Percentiles rank a stretch among this genome's conserved stretches.
Conservation (phyloP, 2,329 filamentous ascomycete genomes). For the Zalaria obscura region DNA sequence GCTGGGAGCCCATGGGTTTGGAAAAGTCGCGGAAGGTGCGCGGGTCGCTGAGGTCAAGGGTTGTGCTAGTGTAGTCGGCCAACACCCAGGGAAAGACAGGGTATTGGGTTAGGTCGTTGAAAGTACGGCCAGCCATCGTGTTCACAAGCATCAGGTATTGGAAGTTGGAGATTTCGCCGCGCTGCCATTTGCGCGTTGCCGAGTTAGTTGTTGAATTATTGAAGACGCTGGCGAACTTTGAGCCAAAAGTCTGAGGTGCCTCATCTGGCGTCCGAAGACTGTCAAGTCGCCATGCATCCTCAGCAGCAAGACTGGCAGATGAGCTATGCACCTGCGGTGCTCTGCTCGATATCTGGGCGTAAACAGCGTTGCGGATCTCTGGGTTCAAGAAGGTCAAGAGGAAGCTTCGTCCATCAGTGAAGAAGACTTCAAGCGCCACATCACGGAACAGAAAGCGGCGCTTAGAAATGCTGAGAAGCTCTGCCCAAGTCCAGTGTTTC, state of each 20-base stretch:
- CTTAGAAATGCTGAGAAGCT: constrained; percentile 92
- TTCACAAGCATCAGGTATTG: constrained; percentile 98
- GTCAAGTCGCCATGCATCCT: constrained; percentile 87
- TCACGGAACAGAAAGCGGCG: constrained; percentile 89
- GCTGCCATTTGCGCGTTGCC: constrained; percentile 77
- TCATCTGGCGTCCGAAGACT: constrained; percentile 57
- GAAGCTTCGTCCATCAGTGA: constrained; percentile 91
- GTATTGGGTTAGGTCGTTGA: constrained; percentile 96
- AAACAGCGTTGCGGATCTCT: constrained; percentile 63
- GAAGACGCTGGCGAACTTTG: constrained; percentile 86
- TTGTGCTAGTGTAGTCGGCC: constrained; percentile 88
- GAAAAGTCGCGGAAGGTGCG: constrained; percentile 79
- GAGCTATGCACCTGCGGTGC: constrained; percentile 54
- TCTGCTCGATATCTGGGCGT: constrained; percentile 58
- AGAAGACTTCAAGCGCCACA: constrained; percentile 94
- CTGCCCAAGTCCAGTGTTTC: constrained; percentile 83
- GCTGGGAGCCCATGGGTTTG: constrained; percentile 94
- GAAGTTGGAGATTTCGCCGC: constrained; percentile 94
- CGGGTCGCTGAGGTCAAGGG: constrained; percentile 74
- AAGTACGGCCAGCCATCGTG: constrained; percentile 89
- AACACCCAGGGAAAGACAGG: constrained; percentile 96
- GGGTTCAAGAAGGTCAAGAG: constrained; percentile 72
- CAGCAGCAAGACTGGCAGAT: constrained; percentile 51
- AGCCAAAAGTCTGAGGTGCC: constrained; percentile 55
- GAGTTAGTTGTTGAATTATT: constrained; percentile 69